Evolutionary conservation across 2,329 filamentous ascomycete genomes (phyloP).

Genomic region (Paraphaeosphaeria sporulosa): DNA sequence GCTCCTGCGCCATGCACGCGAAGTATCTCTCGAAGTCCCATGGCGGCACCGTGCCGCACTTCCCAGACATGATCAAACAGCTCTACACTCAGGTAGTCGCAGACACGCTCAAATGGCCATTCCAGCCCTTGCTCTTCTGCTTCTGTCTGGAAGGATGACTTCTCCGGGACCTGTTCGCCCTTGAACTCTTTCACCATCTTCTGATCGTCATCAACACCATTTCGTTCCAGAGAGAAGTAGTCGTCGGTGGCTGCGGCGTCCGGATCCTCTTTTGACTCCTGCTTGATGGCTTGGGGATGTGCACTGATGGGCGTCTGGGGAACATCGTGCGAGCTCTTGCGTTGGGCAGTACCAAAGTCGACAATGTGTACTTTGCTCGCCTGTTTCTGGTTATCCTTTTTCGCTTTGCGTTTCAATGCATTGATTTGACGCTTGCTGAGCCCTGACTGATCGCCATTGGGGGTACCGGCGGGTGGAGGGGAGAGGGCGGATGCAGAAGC

Average conservation of each 20-base stretch:
- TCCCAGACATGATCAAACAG: constrained; percentile 96
- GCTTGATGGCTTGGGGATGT: constrained; percentile 65
- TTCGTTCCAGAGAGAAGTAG: constrained; percentile 88
- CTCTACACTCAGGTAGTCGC: constrained; percentile 92
- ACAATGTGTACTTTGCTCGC: constrained; percentile 90
- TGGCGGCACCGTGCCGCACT: constrained; percentile 91
- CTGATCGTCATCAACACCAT: constrained; percentile 83
- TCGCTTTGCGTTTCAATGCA: constrained; percentile 91
- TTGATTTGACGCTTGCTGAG: constrained; percentile 95
- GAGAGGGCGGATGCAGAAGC: constrained; percentile 53
- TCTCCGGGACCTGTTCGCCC: constrained; percentile 79
- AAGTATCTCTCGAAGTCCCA: constrained; percentile 90
- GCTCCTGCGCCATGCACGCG: constrained; percentile 91
- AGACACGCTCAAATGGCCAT: constrained; percentile 94
- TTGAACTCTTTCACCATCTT: constrained; percentile 98
- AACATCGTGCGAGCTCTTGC: constrained; percentile 69
- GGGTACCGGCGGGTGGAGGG: constrained; percentile 52
- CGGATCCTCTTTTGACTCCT: constrained; percentile 67
- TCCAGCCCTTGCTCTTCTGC: constrained; percentile 78
- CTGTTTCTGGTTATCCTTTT: constrained; percentile 86
- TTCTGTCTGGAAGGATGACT: constrained; percentile 83
- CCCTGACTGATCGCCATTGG: constrained; percentile 56
- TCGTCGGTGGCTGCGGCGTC: constrained; percentile 70
- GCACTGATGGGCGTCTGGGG: constrained; percentile 59
- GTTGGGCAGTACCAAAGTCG: constrained; percentile 76